A percentile compares a stretch with the other conserved stretches of the same genome.
These are phyloP conservation scores for Ophidiomyces ophidiicola DNA, from an alignment of 2,329 filamentous ascomycete genomes.

Conservation along the genomic window DNA sequence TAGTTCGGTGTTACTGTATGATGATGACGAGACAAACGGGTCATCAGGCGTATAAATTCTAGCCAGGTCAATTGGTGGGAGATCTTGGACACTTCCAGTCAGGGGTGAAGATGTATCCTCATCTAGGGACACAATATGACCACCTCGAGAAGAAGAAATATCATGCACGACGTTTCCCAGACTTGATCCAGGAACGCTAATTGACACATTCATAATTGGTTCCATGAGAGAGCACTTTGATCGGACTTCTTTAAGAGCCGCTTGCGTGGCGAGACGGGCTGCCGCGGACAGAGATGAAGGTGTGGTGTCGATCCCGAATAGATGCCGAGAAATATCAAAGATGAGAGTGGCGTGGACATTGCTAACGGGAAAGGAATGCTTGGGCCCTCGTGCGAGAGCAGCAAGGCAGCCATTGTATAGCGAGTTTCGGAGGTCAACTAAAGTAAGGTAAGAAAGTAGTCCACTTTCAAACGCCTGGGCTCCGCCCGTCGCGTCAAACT, in stretches of 20 bases:
- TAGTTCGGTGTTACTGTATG: neutral
- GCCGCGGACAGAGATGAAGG: slow-evolving; percentile 56
- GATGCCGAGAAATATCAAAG: slow-evolving; percentile 52
- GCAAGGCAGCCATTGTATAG: slow-evolving; percentile 71
- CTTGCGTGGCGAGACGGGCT: slow-evolving; percentile 54
- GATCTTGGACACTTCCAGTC: slow-evolving; percentile 23
- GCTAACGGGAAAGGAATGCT: slow-evolving; percentile 67
- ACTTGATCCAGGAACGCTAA: slow-evolving; percentile 69
- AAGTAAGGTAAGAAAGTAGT: slow-evolving; percentile 40
- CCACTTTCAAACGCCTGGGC: slow-evolving; percentile 8
- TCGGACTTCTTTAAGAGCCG: slow-evolving; percentile 50
- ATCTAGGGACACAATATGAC: slow-evolving; percentile 60
- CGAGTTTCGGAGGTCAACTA: slow-evolving; percentile 38
- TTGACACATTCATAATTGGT: slow-evolving; percentile 82
- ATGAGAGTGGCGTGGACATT: slow-evolving; percentile 58
- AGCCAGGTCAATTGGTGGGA: slow-evolving; percentile 50
- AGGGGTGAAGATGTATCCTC: slow-evolving; percentile 31
- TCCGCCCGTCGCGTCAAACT: slow-evolving; percentile 26
- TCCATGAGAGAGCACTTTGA: slow-evolving; percentile 62
- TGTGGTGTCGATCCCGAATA: slow-evolving; percentile 55
- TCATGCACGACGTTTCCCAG: slow-evolving; percentile 77
- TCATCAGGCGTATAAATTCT: slow-evolving; percentile 81
- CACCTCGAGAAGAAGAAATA: slow-evolving; percentile 59
- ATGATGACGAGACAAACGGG: slow-evolving; percentile 50
- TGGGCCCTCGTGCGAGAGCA: slow-evolving; percentile 72